These are phyloP conservation scores for Graphiopsis chlorocephala DNA, from an alignment of 2,329 filamentous ascomycete genomes.

Conservation along the genomic window DNA sequence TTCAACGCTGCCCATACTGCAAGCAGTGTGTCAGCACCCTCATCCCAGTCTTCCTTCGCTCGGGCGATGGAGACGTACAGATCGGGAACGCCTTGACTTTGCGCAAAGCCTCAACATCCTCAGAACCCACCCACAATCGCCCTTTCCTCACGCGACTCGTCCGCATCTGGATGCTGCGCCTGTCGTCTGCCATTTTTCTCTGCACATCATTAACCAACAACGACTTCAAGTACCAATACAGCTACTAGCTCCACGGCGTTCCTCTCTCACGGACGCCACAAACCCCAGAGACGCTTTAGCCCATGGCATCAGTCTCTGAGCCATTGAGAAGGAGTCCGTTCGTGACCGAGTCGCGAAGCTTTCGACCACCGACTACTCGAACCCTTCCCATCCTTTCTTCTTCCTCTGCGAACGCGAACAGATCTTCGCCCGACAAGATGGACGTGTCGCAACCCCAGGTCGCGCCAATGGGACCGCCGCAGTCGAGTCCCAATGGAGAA, in stretches of 20 bases:
- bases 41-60: not conserved
- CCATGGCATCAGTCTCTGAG: conserved; percentile 46
- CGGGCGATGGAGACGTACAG: conserved; percentile 1
- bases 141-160: not conserved
- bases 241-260: not conserved
- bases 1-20: conserved; percentile 4
- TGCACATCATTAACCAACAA: not conserved
- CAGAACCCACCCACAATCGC: not conserved
- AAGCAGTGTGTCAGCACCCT: conserved; percentile 5
- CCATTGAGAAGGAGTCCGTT: conserved; percentile 35
- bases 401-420: conserved; percentile 20
- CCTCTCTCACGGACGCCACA: conserved; percentile 1
- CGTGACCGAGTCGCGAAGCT: conserved; percentile 25
- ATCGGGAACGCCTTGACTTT: not conserved
- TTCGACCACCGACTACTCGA: conserved; percentile 24
- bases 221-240: not conserved
- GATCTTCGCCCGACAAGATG: conserved; percentile 28
- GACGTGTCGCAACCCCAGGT: conserved; percentile 27
- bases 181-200: not conserved
- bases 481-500: conserved; percentile 30
- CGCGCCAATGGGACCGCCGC: conserved; percentile 30
- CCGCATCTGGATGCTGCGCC: not conserved
- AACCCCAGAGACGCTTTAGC: conserved; percentile 4
- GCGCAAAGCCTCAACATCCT: not conserved
- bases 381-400: conserved; percentile 32